Percentiles rank a stretch among this genome's conserved stretches.
Evolutionary conservation across 2,329 filamentous ascomycete species (phyloP).

Genomic region (Penicillium sp.): DNA sequence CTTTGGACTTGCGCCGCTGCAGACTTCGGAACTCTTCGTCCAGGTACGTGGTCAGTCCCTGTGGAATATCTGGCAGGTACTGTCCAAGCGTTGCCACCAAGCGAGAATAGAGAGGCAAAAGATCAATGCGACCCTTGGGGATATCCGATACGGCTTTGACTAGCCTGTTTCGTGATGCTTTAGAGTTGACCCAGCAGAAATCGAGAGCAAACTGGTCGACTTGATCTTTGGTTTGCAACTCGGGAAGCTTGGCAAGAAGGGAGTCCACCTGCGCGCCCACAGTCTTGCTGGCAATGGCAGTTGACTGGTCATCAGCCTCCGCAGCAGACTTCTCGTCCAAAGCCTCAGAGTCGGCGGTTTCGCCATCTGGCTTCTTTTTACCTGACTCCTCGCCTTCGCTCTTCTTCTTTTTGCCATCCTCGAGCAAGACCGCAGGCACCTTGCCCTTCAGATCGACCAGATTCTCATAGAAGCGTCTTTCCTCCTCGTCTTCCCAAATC

Average conservation of each 20-base stretch:
- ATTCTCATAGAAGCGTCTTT: constrained; percentile 97
- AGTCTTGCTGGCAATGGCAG: constrained; percentile 94
- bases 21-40: constrained; percentile 96
- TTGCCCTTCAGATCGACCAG: constrained; percentile 92
- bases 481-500: constrained; percentile 98
- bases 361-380: constrained; percentile 67
- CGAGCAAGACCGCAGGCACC: constrained; percentile 87
- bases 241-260: constrained; percentile 80
- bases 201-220: constrained; percentile 92
- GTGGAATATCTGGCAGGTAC: constrained; percentile 92
- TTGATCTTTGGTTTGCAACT: constrained; percentile 84
- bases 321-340: constrained; percentile 50
- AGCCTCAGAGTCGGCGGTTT: constrained; percentile 39
- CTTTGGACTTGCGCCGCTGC: constrained; percentile 94
- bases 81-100: constrained; percentile 88
- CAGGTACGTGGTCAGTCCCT: constrained; percentile 84
- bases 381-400: constrained; percentile 74
- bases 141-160: constrained; percentile 92
- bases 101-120: constrained; percentile 87
- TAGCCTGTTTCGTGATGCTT: constrained; percentile 90
- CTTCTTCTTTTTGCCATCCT: constrained; percentile 95
- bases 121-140: constrained; percentile 86
- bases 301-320: constrained; percentile 77
- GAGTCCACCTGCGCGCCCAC: constrained; percentile 96
- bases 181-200: constrained; percentile 98